Evolutionary conservation across 2,329 filamentous ascomycete genomes (phyloP).

Genomic region (Xylariaceae sp.): DNA sequence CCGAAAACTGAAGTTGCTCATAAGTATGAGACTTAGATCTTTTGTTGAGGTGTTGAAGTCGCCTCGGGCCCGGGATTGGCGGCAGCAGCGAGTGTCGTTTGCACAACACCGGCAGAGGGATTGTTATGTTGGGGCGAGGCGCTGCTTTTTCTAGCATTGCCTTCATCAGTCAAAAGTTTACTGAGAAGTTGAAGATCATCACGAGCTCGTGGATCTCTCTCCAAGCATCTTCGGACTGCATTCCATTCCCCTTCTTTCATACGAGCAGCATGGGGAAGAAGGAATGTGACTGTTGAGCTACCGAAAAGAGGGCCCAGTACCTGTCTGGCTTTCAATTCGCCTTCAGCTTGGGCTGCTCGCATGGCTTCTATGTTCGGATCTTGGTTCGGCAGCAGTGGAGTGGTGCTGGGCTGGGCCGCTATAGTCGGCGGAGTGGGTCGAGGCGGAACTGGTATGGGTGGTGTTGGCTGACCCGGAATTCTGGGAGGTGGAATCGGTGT

Average conservation of each 20-base stretch:
- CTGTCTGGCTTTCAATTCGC: conserved; percentile 54
- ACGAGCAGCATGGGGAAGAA: conserved; percentile 62
- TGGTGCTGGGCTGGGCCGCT: conserved; percentile 15
- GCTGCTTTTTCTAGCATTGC: conserved; percentile 30
- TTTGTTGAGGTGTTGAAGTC: conserved; percentile 23
- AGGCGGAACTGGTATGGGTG: conserved; percentile 14
- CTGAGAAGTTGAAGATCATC: conserved; percentile 57
- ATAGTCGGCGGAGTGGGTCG: conserved; percentile 11
- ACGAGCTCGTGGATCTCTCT: conserved; percentile 58
- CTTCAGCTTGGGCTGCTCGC: conserved; percentile 43
- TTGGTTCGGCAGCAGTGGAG: conserved; percentile 28
- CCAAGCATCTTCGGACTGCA: conserved; percentile 64
- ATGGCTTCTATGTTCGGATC: conserved; percentile 35
- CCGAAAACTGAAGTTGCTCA: not conserved
- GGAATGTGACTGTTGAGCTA: conserved; percentile 61
- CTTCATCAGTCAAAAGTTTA: conserved; percentile 48
- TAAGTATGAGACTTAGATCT: conserved; percentile 16
- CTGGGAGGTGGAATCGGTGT: conserved; percentile 32
- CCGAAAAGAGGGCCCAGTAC: conserved; percentile 59
- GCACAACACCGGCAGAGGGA: conserved; percentile 29
- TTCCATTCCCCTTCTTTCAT: conserved; percentile 69
- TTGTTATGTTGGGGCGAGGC: conserved; percentile 21
- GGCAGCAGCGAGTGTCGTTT: conserved; percentile 31
- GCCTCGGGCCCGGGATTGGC: conserved; percentile 21
- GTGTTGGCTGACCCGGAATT: conserved; percentile 30